Base-by-base conservation (phyloP, 2,329 filamentous ascomycete species). In the Pyrenochaeta sp. region DNA sequence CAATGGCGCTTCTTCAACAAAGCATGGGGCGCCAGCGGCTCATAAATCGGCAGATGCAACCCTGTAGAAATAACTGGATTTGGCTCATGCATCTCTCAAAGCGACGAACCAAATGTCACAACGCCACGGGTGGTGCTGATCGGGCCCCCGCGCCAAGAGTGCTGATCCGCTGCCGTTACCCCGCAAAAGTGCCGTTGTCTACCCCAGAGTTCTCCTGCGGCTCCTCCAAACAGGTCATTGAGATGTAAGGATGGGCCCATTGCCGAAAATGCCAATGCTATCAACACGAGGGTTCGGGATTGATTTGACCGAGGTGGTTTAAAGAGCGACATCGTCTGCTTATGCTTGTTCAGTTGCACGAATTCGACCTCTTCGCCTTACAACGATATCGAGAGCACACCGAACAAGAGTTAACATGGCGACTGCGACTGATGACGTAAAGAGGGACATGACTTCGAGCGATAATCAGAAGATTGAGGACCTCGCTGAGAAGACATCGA, bases 401-500 rank as follows among this genome's bases (percentile, higher is more conserved):
- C 28, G 36, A 22, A 47, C 46, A 22, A 44, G 34, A 47, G 5
- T 22, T 13, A 49, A 40, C 34, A 59, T 53, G 52, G 47, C 49
- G 32, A 69, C 66, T 57, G 57, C 61, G 48, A 59, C 66, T 7
- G 43, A 22, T 3, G 50, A 68, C 32, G 46, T 66, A 22, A 66
- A 71, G 56, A 34, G 50, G 22, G 63, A 57, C 22, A 47, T 48
- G 13, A 45, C 56, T 19, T 42, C 54, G 7, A 32, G 25, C 0
- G 61, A 64, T 25, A 60, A 65, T 22, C 64, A 62, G 55, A 64
- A 55, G 22, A 61, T 65, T 34, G 72, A 74, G 44, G 54, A 72
- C 54, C 24, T 75, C 2, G 62, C 49, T 1, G 71, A 75, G 50
- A 74, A 74, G 59, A 58, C 45, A 2, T 62, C 59, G 6, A 68